Conservation (phyloP, 768 basidiomycete species). For the Aureoboletus auriporus region DNA sequence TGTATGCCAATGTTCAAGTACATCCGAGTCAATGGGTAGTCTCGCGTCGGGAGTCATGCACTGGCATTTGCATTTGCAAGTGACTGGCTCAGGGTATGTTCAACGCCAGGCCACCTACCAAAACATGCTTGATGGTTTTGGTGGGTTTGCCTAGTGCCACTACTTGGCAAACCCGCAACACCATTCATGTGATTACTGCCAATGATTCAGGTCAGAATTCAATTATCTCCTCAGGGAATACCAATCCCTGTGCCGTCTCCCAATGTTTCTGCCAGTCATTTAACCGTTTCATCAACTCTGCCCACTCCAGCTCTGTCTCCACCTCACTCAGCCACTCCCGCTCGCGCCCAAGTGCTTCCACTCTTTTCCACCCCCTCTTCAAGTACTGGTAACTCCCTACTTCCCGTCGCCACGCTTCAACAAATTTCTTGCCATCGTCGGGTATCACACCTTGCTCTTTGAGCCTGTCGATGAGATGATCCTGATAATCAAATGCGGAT, state of each 20-base stretch:
- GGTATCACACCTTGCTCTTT: constrained; percentile 12
- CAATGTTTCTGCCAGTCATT: constrained; percentile 51
- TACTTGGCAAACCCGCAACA: too few species aligned
- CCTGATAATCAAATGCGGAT: constrained; percentile 38
- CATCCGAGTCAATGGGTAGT: too few species aligned
- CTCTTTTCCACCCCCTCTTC: constrained; percentile 42
- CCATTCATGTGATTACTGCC: too few species aligned
- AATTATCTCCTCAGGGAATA: constrained; percentile 5
- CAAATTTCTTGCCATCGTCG: constrained; percentile 38
- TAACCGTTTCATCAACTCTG: constrained; percentile 43
- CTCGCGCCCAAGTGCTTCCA: constrained; percentile 38
- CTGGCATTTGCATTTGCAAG: too few species aligned
- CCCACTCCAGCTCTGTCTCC: constrained; percentile 50
- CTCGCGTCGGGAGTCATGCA: too few species aligned
- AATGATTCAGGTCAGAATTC: too few species aligned
- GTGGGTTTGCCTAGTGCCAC: too few species aligned
- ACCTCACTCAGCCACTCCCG: constrained; percentile 46
- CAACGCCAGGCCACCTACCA: too few species aligned
- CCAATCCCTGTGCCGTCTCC: constrained; percentile 34
- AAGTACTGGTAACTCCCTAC: constrained; percentile 31
- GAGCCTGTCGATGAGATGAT: constrained; percentile 22
- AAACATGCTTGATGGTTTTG: too few species aligned
- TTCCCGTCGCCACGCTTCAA: constrained; percentile 47
- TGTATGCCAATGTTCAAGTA: too few species aligned
- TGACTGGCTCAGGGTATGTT: too few species aligned